Evolutionary conservation across 2,329 filamentous ascomycete genomes (phyloP), one percentile per base, ranked within the genome.

Genomic region (Colletotrichum abscissum): DNA sequence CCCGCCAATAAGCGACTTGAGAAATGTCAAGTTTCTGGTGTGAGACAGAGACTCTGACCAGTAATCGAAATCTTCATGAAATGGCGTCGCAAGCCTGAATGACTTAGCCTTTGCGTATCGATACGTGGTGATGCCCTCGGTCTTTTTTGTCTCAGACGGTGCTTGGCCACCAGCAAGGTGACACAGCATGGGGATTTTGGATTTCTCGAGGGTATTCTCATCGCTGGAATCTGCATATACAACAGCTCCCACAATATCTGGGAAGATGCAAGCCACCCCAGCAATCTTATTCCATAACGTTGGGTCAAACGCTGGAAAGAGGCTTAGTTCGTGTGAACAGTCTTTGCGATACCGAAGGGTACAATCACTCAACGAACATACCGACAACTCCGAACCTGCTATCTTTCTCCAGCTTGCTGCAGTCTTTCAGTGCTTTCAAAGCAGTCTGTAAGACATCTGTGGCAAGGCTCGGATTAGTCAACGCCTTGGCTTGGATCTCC

Each of bases 21-120:
- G 38, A 42, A 42, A 42, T 16, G 38, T 42, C 2, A 94, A 82
- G 67, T 85, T 91, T 1, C 93, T 87, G 0, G 92, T 93, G 78
- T 95, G 92, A 0, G 91, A 86, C 0, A 94, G 83, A 0, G 87
- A 85, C 46, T 91, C 92, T 0, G 87, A 82, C 5, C 85, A 80
- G 72, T 87, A 85, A 73, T 88, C 82, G 79, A 90, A 92, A 69
- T 86, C 80, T 0, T 77, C 59, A 58, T 87, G 83, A 12, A 86
- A 86, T 0, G 90, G 90, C 0, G 88, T 76, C 0, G 78, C 81
- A 75, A 89, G 90, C 0, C 79, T 76, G 0, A 81, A 76, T 1
- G 84, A 84, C 2, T 79, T 59, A 14, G 38, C 38, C 14, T 42
- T 42, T 16, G 38, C 38, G 6, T 42, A 42, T 42, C 5, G 38